These are phyloP conservation scores for Fusarium pseudocircinatum DNA, from an alignment of 2,329 filamentous ascomycete species.

Conservation along the genomic window DNA sequence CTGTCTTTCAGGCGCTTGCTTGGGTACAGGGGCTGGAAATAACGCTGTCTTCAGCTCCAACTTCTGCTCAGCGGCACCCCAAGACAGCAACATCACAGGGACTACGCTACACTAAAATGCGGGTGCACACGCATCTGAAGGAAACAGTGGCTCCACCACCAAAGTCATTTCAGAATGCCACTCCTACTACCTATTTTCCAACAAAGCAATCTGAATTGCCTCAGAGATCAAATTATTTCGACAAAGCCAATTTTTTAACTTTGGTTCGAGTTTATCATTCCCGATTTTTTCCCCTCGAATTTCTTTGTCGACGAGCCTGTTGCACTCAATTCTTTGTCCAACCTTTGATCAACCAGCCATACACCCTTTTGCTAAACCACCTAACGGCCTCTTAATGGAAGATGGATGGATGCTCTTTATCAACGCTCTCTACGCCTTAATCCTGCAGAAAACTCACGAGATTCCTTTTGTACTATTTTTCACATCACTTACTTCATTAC, in stretches of 20 bases:
- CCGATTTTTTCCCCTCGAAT: background rate
- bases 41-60: conserved; percentile 21
- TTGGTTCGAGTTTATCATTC: conserved; percentile 14
- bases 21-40: conserved; percentile 37
- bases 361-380: conserved; percentile 10
- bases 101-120: conserved; percentile 37
- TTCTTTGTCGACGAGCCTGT: conserved; percentile 33
- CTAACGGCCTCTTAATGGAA: conserved; percentile 1
- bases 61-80: conserved; percentile 14
- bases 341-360: conserved; percentile 26
- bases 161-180: conserved; percentile 33
- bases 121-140: conserved; percentile 35
- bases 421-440: conserved; percentile 14
- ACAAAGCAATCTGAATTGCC: conserved; percentile 31
- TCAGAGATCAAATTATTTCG: conserved; percentile 11
- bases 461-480: background rate
- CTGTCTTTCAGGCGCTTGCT: conserved; percentile 24
- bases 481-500: background rate
- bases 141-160: conserved; percentile 36
- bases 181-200: conserved; percentile 15
- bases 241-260: conserved; percentile 34
- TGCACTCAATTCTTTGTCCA: conserved; percentile 36
- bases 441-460: background rate
- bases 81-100: conserved; percentile 37
- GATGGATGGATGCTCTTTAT: conserved; percentile 22